phyloP scores from a whole-genome alignment of 129 eudicot species.

The Helianthus annuus region HanXRQr2.0-SUNRISE NC_035443.2:147129985-147130484 shows the following conservation, averaged over 20 bases:
- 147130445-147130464: too few species aligned
- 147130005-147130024: constrained; percentile 94
- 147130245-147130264: constrained; percentile 86
- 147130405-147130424: too few species aligned
- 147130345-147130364: background rate
- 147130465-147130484: too few species aligned
- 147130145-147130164: background rate
- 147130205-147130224: constrained; percentile 95
- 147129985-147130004: constrained; percentile 88
- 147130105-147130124: background rate
- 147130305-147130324: too few species aligned
- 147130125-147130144: background rate
- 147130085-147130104: constrained; percentile 80
- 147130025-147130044: constrained; percentile 90
- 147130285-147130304: too few species aligned
- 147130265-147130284: constrained; percentile 1
- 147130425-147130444: too few species aligned
- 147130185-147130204: constrained; percentile 99
- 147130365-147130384: too few species aligned
- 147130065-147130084: constrained; percentile 96
- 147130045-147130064: constrained; percentile 89
- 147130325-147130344: background rate
- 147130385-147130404: too few species aligned
- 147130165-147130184: background rate
- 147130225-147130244: constrained; percentile 98